Conservation (phyloP, 495 filamentous ascomycete genomes). For the Aspergillus nanangensis region DNA sequence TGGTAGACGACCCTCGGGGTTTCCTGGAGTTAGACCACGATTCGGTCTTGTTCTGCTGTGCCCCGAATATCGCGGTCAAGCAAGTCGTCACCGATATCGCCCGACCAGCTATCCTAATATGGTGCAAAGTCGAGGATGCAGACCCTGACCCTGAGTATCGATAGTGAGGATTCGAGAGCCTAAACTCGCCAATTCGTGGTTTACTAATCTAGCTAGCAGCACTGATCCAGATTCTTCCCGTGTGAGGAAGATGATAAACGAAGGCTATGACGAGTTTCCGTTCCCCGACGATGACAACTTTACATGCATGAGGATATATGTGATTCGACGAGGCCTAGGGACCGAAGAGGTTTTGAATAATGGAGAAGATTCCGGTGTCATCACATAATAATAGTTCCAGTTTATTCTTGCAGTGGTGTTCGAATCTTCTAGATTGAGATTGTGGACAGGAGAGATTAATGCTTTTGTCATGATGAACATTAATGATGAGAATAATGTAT, state of each 20-base stretch:
- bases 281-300: slow-evolving; percentile 5
- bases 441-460: too few relatives aligned
- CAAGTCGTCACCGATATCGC: slow-evolving; percentile 27
- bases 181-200: not conserved
- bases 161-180: not conserved
- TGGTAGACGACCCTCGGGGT: slow-evolving; percentile 21
- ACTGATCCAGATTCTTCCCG: slow-evolving; percentile 6
- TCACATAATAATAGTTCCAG: too few relatives aligned
- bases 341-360: too few relatives aligned
- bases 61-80: slow-evolving; percentile 19
- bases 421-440: too few relatives aligned
- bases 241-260: slow-evolving; percentile 2
- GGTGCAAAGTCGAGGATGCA: slow-evolving; percentile 8
- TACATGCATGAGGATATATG: slow-evolving; percentile 3
- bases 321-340: not conserved
- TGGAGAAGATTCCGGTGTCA: too few relatives aligned
- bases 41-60: slow-evolving; percentile 21
- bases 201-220: not conserved
- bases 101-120: slow-evolving; percentile 25
- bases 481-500: too few relatives aligned
- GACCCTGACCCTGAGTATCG: not conserved
- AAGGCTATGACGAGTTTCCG: slow-evolving; percentile 3
- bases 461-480: too few relatives aligned
- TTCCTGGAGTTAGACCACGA: slow-evolving; percentile 23
- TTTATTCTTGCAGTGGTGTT: too few relatives aligned